A percentile compares a stretch with the other conserved stretches of the same genome.
These are phyloP conservation scores for Penicillium dipodomyicola DNA, from an alignment of 495 filamentous ascomycete genomes.

Conservation along the genomic window DNA sequence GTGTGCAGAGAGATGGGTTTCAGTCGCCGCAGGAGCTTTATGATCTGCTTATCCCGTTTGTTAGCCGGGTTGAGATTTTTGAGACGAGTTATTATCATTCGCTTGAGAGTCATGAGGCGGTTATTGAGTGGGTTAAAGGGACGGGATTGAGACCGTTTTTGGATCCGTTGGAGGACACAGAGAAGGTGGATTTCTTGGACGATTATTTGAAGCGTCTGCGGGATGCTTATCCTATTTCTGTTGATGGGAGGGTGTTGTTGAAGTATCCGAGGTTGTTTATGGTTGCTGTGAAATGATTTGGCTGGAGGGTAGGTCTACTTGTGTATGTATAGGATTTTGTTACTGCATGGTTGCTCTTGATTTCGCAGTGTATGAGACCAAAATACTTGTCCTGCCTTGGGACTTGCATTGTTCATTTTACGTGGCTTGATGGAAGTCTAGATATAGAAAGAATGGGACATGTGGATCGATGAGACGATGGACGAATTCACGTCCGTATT, in stretches of 20 bases:
- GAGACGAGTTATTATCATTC: conserved; percentile 52
- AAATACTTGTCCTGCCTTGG: background rate
- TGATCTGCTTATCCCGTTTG: conserved; percentile 44
- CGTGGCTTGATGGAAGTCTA: background rate
- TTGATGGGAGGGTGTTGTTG: conserved; percentile 48
- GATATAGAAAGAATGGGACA: background rate
- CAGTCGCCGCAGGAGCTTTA: conserved; percentile 47
- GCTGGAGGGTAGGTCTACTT: background rate
- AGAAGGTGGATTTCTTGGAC: conserved; percentile 39
- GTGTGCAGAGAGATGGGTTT: conserved; percentile 46
- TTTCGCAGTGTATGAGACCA: background rate
- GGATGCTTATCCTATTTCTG: conserved; percentile 34
- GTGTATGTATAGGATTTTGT: background rate
- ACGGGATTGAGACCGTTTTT: conserved; percentile 54
- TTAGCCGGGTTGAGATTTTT: conserved; percentile 45
- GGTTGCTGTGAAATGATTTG: conserved; percentile 38
- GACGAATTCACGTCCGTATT: background rate
- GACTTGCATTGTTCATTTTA: background rate
- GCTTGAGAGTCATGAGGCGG: conserved; percentile 41
- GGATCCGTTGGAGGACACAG: conserved; percentile 34
- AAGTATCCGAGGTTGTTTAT: conserved; percentile 50
- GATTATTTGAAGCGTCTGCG: conserved; percentile 40
- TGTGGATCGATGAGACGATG: background rate
- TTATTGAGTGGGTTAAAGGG: conserved; percentile 58
- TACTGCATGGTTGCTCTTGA: background rate